Base-by-base conservation (phyloP, 164 flowering plant genomes). In the Annona cherimola region DNA sequence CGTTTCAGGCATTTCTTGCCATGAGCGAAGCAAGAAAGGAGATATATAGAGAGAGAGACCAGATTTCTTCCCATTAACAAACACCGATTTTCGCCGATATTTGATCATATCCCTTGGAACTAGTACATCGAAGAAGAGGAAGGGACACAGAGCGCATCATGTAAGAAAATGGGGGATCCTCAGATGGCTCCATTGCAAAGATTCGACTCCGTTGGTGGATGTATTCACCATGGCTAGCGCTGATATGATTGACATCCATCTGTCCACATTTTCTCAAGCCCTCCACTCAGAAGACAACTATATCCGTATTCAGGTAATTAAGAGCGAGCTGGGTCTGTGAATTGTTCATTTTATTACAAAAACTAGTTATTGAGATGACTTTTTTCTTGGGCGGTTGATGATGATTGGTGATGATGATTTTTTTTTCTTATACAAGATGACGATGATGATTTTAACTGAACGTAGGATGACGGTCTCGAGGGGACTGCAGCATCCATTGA, bases 21-120 rank as follows among this genome's bases (percentile, higher is more conserved):
- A 77, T 86, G 41, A 81, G 77, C 66, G 78, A 82, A n/a, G 63
- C 85, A 8, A 41, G 71, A 0, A 84, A 70, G 54, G 81, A 81
- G 75, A 79, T 76, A 41, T 40, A 69, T 76, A 46, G 19, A 73
- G 70, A 73, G 70, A 74, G 35, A 81, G 71, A 20, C 63, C 71
- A 19, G 71, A 76, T 45, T 71, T 74, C 12, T 16, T 44, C 14
- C 71, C 74, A 3, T 74, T 75, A 20, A 44, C 77, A 40, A 82
- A 84, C 4, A 71, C 75, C 77, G 83, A 83, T 61, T 46, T 68
- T 69, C 70, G 67, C 39, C 71, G 71, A n/a, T 74, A 79, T 78
- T 64, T 85, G 66, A 85, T 87, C n/a, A 67, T 85, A 60, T 87
- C 91, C 12, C 71, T 88, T 1, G 92, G 90, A 9, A 85, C 89